phyloP scores from a whole-genome alignment of 2,329 filamentous ascomycete genomes.

The Seiridium cupressi region DNA sequence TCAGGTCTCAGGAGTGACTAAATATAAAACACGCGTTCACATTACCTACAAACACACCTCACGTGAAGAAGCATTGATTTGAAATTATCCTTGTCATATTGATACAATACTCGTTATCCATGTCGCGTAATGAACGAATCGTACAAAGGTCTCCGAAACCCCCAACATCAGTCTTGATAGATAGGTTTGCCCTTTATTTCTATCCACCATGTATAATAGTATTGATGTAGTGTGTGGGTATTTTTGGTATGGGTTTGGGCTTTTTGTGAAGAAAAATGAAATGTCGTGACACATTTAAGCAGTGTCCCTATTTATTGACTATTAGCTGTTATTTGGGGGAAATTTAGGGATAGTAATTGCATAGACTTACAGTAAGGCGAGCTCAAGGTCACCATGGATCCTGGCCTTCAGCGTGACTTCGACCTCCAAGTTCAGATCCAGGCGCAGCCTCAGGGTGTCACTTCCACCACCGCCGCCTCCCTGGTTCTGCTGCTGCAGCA shows the following conservation, averaged over 20 bases:
- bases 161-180: too few species aligned
- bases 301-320: constrained; percentile 1
- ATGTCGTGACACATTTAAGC: background rate
- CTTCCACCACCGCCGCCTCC: constrained; percentile 38
- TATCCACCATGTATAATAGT: background rate
- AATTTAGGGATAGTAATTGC: background rate
- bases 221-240: background rate
- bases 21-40: too few species aligned
- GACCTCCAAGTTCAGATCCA: constrained; percentile 80
- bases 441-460: constrained; percentile 67
- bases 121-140: too few species aligned
- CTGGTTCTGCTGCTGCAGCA: constrained; percentile 9
- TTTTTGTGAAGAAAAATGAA: background rate
- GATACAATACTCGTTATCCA: too few species aligned
- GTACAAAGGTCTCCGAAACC: too few species aligned
- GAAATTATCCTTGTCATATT: too few species aligned
- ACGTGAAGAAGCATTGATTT: too few species aligned
- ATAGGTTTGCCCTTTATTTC: background rate
- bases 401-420: constrained; percentile 84
- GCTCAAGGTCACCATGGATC: constrained; percentile 79
- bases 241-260: background rate
- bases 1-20: too few species aligned
- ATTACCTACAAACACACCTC: too few species aligned
- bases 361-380: constrained; percentile 61
- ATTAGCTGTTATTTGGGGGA: background rate